Evolutionary conservation across 2,329 filamentous ascomycete species (phyloP), one percentile per base, ranked within the genome.

Genomic region (Emmonsiellopsis sp.): DNA sequence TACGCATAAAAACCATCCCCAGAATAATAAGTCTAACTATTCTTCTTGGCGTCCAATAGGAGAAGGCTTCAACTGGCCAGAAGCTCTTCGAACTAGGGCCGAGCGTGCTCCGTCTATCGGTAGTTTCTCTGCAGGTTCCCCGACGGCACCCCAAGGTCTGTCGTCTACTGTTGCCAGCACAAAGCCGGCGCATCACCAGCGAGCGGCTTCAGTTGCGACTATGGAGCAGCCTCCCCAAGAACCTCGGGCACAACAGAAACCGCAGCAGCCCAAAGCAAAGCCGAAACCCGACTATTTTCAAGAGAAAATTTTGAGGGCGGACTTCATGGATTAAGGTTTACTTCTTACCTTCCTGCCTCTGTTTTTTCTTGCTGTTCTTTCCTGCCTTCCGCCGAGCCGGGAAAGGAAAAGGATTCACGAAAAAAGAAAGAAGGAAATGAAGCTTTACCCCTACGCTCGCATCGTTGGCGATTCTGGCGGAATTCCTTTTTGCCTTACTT

Each of bases 21-120:
- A 65, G 61, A 68, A 68, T 60, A 65, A 68, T 61, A 69, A 57
- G 63, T 71, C 70, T 72, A 70, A 72, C 68, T 50, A 57, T 73
- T 73, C 65, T 67, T 74, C 73, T 66, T 67, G 68, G 62, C 68
- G 65, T 63, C 60, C 57, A 58, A 74, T 82, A 91, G 87, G 88
- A 79, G 89, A 93, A 79, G 88, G 88, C 71, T 95, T 94, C 80
- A 95, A 95, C 74, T 95, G 92, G 87, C 88, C 89, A 68, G 92
- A 96, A 77, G 91, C 95, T 76, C 83, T 96, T 78, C 88, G 90
- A 71, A 86, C 85, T 65, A 87, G 91, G 68, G 91, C 91, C 63
- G 89, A 95, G 75, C 91, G 89, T 72, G 85, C 83, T 50, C 73
- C 74, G 48, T 76, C 74, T 51, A 57, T 74, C 55, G 63, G 70